Evolutionary conservation across 2,329 filamentous ascomycete genomes (phyloP).

Genomic region (Aspergillus clavatus): DNA sequence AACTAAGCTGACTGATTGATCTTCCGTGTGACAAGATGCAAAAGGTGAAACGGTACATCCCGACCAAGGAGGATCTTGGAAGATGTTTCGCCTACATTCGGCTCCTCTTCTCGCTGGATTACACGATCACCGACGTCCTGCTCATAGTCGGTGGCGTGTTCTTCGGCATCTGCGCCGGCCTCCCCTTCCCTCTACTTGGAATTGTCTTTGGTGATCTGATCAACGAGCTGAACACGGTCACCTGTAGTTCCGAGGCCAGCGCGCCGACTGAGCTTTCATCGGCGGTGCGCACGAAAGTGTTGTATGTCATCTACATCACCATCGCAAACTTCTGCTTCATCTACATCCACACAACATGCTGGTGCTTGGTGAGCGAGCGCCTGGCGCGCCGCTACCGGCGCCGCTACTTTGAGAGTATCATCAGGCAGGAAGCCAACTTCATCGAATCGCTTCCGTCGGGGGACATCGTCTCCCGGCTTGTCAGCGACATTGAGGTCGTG

Average conservation of each 20-base stretch:
- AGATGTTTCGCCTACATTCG: conserved; percentile 21
- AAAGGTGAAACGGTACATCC: conserved; percentile 13
- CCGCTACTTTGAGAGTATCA: conserved; percentile 54
- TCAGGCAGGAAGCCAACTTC: conserved; percentile 59
- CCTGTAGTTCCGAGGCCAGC: conserved; percentile 17
- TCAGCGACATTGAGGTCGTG: conserved; percentile 61
- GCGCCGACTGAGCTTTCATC: conserved; percentile 9
- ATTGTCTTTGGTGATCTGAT: conserved; percentile 40
- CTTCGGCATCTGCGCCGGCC: conserved; percentile 33
- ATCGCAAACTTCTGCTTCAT: conserved; percentile 60
- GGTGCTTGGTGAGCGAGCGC: conserved; percentile 60
- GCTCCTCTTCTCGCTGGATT: conserved; percentile 25
- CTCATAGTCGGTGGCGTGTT: conserved; percentile 26
- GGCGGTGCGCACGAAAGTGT: conserved; percentile 46
- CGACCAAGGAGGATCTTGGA: conserved; percentile 16
- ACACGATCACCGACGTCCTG: conserved; percentile 23
- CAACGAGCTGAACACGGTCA: conserved; percentile 33
- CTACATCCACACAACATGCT: conserved; percentile 60
- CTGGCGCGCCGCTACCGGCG: conserved; percentile 59
- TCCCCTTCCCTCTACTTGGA: conserved; percentile 37
- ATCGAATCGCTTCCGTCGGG: conserved; percentile 60
- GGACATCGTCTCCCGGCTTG: conserved; percentile 59
- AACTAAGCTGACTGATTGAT: conserved; percentile 1
- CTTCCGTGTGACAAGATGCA: conserved; percentile 4
- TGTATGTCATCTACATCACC: conserved; percentile 59